Percentiles rank a stretch among this genome's conserved stretches.
These are phyloP conservation scores for Auriscalpium orientale DNA, from an alignment of 768 basidiomycete genomes.

Conservation along the genomic window DNA sequence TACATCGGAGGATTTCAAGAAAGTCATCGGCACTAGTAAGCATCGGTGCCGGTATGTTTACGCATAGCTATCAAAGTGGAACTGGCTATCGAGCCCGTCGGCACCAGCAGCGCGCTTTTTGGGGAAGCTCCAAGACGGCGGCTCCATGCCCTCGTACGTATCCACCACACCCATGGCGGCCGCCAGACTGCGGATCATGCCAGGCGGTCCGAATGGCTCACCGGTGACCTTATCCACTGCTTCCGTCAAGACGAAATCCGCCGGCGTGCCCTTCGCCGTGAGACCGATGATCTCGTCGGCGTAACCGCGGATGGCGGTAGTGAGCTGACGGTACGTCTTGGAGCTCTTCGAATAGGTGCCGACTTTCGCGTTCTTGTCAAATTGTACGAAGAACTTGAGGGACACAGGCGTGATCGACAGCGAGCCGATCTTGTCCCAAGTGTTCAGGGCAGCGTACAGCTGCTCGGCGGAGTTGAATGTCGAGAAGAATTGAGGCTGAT, in stretches of 20 bases:
- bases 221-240: not conserved
- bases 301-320: not conserved
- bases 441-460: not conserved
- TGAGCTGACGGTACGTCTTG: not conserved
- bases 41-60: too few relatives aligned
- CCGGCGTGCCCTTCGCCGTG: not conserved
- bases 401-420: conserved; percentile 2
- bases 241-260: conserved; percentile 1
- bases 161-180: not conserved
- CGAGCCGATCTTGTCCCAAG: conserved; percentile 1
- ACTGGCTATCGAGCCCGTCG: too few relatives aligned
- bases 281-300: conserved; percentile 1
- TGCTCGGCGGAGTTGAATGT: conserved; percentile 3
- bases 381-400: conserved; percentile 4
- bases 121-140: not conserved
- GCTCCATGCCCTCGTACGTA: conserved; percentile 1
- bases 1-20: too few relatives aligned
- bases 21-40: too few relatives aligned
- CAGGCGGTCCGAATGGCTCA: not conserved
- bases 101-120: too few relatives aligned
- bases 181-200: not conserved
- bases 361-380: not conserved
- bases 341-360: conserved; percentile 1
- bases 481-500: conserved; percentile 5
- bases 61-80: too few relatives aligned